Evolutionary conservation across 257 asterid species (phyloP), one percentile per base, ranked within the genome.

Genomic region (Fraxinus excelsior): DNA sequence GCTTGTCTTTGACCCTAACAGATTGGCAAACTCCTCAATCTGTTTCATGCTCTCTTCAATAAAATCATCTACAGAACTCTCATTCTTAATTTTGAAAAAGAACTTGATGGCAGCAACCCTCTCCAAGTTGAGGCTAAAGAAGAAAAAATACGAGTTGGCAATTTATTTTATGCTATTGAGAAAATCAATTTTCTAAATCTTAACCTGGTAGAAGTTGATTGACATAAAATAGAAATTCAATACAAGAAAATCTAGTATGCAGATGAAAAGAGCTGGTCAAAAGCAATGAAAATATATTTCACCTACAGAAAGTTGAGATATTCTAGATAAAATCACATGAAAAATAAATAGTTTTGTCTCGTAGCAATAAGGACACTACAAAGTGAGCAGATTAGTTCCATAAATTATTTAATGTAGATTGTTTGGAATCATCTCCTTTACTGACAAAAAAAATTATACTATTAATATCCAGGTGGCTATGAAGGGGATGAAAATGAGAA

Each of bases 71-170:
- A 53, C 56, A 65, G 82, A 74, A 44, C 79, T 60, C 29, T 84
- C 90, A 49, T 82, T 74, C 78, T 74, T 80, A 66, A 83, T 69
- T 78, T 98, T 97, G 34, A 91, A 93, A 64, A 93, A 82, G 75
- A 78, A 80, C 85, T 90, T 93, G 81, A 91, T 80, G 14, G 88
- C 96, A 82, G 88, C 80, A 87, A 87, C 76, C 77, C 89, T 87
- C 85, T 88, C 96, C 80, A 56, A 32, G 84, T 83, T 85, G 83
- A 89, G 73, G 71, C 99, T 93, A 86, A 76, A 74, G 77, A 86
- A 76, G 37, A 85, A 84, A 66, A 42, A 87, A 68, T 56, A 74
- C 19, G 35, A 62, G 19, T 62, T 26, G 68, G 16, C 32, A 23
- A 62, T 62, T 21, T 26, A 25, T 62, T 60, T 26, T 31, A 10